Evolutionary conservation across 2,329 filamentous ascomycete genomes (phyloP), one percentile per base, ranked within the genome.

Genomic region (Polytolypa hystricis): DNA sequence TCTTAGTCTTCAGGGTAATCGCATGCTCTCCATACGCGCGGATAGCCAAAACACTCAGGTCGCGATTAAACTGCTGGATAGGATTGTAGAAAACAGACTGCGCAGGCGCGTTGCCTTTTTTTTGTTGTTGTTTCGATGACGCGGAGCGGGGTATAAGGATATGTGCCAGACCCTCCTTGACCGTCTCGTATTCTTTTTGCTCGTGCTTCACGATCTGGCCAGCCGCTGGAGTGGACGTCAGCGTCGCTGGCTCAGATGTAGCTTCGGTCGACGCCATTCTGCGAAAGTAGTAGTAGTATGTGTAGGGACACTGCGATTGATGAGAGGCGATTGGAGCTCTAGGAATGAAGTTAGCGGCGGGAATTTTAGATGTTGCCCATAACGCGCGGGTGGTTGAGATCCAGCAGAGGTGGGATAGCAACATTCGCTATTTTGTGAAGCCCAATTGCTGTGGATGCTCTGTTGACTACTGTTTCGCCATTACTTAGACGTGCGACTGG

Each of bases 11-110:
- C 43, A 70, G 62, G 12, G 77, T 54, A 4, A 73, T 49, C 20
- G 61, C 51, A 51, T 84, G 77, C 47, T 91, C 78, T 1, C 84
- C 84, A 56, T 89, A 94, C 0, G 83, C 82, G 53, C 84, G 84
- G 58, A 98, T 94, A 1, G 85, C 85, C 10, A 98, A 71, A 17
- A 95, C 84, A 42, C 85, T 95, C 46, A 98, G 63, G 56, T 98
- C 91, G 31, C 93, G 81, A 61, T 98, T 98, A 69, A 96, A 98
- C 56, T 98, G 91, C 57, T 98, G 91, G 37, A 98, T 95, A 0
- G 91, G 89, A 51, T 98, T 98, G 71, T 98, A 98, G 55, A 98
- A 98, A 38, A 98, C 93, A 21, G 70, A 67, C 50, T 89, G 81
- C 48, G 79, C 73, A 26, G 77, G 69, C 48, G 76, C 70, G 35